Base-by-base conservation (phyloP, 2,329 filamentous ascomycete species). In the Talaromyces piceae region DNA sequence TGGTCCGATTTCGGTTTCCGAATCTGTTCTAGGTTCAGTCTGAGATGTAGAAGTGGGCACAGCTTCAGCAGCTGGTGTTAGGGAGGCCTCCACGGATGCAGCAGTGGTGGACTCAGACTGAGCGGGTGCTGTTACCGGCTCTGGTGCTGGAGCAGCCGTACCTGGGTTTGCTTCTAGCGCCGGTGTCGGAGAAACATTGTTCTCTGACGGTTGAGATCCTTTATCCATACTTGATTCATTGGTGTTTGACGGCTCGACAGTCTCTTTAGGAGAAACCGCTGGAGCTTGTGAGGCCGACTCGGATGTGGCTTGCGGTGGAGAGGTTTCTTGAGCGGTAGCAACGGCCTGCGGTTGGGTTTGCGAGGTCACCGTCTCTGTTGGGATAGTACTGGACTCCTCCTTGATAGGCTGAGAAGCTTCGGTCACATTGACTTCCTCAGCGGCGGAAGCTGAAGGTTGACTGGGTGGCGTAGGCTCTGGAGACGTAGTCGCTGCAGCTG, bases 191-290 rank as follows among this genome's bases (percentile, higher is more conserved):
- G 8, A 20, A 18, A 11, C 33, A 20, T 37, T 30, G 9, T 30
- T 26, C 26, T 48, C 39, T 12, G 28, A 11, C 4, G 39, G 37
- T 6, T 9, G 44, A 26, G 51, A 13, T 20, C 55, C 45, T 13
- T 53, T 44, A 12, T 49, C 56, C 37, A 75, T 56, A 50, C 74
- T 73, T 22, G 67, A 68, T 56, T 78, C 75, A 22, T 77, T 57
- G 50, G 70, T 76, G 30, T 72, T 73, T 25, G 77, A 60, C 27
- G 77, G 58, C 61, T 77, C 74, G 26, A 70, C 59, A 49, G 73
- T 71, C 6, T 62, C 65, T 31, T 69, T 68, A 16, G 26, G 22
- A 22, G 23, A 25, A 45, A 13, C 26, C 12, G 23, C 13, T 16
- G 44, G 20, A 4, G 51, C 31, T 20, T 39, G 41, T 5, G 26